Evolutionary conservation across 2,329 filamentous ascomycete genomes (phyloP).

Genomic region (Ramularia endophylla): DNA sequence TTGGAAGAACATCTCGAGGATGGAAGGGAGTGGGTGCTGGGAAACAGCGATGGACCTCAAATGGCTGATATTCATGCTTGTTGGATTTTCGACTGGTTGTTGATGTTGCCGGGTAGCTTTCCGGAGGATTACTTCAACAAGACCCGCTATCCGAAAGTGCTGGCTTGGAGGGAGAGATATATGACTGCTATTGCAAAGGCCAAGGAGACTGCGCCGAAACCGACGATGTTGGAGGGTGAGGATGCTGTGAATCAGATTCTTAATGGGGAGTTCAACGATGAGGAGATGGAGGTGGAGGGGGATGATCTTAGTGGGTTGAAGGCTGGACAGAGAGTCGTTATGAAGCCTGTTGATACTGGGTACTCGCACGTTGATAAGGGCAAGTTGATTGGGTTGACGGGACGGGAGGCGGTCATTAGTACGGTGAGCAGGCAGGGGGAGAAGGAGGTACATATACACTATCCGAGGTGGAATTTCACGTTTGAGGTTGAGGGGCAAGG

Average conservation of each 20-base stretch:
- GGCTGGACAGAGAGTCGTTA: slow-evolving; percentile 9
- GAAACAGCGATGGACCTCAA: slow-evolving; percentile 7
- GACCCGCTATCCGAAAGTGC: slow-evolving; percentile 12
- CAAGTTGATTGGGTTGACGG: slow-evolving; percentile 13
- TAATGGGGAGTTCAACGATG: slow-evolving; percentile 6
- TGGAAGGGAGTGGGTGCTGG: slow-evolving; percentile 13
- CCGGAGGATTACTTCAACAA: slow-evolving; percentile 15
- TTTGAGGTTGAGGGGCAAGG: slow-evolving; percentile 11
- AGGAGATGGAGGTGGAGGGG: slow-evolving; percentile 6
- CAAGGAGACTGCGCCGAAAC: slow-evolving; percentile 7
- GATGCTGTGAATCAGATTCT: slow-evolving; percentile 12
- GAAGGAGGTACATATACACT: slow-evolving; percentile 24
- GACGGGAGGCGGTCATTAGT: slow-evolving; percentile 10
- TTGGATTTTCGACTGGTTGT: slow-evolving; percentile 20
- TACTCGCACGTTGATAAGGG: slow-evolving; percentile 10
- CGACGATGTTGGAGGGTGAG: slow-evolving; percentile 14
- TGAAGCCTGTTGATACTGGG: slow-evolving; percentile 16
- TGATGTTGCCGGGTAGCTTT: slow-evolving; percentile 10
- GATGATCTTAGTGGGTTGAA: slow-evolving; percentile 13
- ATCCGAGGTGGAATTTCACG: slow-evolving; percentile 33
- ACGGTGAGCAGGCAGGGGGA: slow-evolving; percentile 8
- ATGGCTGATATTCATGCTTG: slow-evolving; percentile 16
- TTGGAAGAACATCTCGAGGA: slow-evolving; percentile 13
- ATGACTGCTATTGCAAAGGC: slow-evolving; percentile 10
- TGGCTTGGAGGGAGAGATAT: slow-evolving; percentile 14